A percentile compares a stretch with the other conserved stretches of the same genome.
Evolutionary conservation across 257 asterid species (phyloP).

Genomic region (Mentha longifolia): DNA sequence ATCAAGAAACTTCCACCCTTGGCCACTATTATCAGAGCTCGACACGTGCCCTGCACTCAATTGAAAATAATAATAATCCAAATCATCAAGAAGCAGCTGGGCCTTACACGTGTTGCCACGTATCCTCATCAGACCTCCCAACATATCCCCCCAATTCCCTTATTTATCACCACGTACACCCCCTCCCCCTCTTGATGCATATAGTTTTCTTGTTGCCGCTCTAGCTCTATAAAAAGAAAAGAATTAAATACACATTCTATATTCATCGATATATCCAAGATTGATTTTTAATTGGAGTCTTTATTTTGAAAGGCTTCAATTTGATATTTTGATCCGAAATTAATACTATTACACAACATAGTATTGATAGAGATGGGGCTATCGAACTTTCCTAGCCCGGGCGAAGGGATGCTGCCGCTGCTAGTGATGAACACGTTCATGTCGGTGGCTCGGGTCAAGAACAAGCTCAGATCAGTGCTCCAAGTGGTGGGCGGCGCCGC

Average conservation of each 20-base stretch:
- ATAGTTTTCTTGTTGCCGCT: neutral
- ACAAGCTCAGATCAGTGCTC: constrained; percentile 46
- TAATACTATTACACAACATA: too few relatives aligned
- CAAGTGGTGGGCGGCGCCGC: constrained; percentile 31
- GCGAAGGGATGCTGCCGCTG: constrained; percentile 53
- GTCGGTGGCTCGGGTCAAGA: constrained; percentile 46
- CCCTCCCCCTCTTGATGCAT: neutral
- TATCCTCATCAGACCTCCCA: constrained; percentile 1
- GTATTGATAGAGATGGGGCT: constrained; percentile 42
- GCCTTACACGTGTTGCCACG: constrained; percentile 43
- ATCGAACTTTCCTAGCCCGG: constrained; percentile 45
- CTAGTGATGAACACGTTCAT: constrained; percentile 50
- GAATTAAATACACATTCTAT: neutral
- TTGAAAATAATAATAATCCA: neutral
- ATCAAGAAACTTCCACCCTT: neutral
- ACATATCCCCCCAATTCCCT: too few relatives aligned
- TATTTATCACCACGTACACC: too few relatives aligned
- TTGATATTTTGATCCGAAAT: too few relatives aligned
- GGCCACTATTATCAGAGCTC: neutral
- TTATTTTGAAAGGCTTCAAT: too few relatives aligned
- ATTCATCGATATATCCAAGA: too few relatives aligned
- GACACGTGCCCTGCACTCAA: neutral
- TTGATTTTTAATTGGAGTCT: too few relatives aligned
- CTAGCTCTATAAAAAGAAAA: neutral
- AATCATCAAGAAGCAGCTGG: constrained; percentile 1